These are phyloP conservation scores for Ocimum tenuiflorum DNA, from an alignment of 257 asterid species.

Conservation along the genomic window DNA sequence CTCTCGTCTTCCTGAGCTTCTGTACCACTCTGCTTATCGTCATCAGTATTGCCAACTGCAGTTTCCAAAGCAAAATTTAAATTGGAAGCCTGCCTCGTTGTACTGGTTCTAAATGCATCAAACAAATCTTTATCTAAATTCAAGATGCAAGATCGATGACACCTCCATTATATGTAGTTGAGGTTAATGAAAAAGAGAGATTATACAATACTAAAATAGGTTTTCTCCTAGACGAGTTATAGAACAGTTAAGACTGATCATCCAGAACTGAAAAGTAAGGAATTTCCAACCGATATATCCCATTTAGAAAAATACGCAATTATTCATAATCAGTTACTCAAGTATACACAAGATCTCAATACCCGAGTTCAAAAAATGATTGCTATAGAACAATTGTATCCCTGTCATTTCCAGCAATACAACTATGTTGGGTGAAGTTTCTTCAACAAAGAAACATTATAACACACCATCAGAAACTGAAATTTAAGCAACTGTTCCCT, in stretches of 20 bases:
- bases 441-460: too few relatives aligned
- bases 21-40: not conserved
- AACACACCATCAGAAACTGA: too few relatives aligned
- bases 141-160: conserved; percentile 5
- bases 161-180: not conserved
- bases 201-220: not conserved
- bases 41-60: conserved; percentile 1
- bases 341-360: too few relatives aligned
- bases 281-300: not conserved
- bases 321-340: too few relatives aligned
- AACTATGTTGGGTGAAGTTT: too few relatives aligned
- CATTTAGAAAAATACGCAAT: not conserved
- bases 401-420: too few relatives aligned
- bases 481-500: too few relatives aligned
- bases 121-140: conserved; percentile 26
- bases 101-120: not conserved
- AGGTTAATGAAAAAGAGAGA: not conserved
- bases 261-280: not conserved
- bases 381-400: too few relatives aligned
- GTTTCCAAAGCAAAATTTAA: not conserved
- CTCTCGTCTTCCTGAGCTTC: conserved; percentile 18
- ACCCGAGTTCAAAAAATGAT: too few relatives aligned
- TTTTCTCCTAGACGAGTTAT: not conserved
- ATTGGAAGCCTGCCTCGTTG: conserved; percentile 11
- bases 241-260: not conserved